phyloP scores from a whole-genome alignment of 306 rosid species.

The Quercus glauca region DNA sequence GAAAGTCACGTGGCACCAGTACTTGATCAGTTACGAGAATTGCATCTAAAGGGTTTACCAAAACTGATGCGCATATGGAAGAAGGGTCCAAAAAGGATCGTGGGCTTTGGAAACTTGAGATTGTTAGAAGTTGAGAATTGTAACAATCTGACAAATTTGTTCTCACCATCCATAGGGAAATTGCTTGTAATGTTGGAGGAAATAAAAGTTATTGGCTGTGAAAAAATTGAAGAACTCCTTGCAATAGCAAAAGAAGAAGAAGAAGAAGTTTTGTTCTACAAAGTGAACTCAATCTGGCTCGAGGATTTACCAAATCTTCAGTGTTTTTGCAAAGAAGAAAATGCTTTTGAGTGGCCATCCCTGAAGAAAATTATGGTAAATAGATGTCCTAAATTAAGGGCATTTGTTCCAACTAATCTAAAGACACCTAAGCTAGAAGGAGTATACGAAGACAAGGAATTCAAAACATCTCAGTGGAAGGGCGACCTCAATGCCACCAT shows the following conservation, averaged over 20 bases:
- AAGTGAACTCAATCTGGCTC: not conserved
- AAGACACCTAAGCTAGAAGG: not conserved
- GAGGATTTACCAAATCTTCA: rapidly evolving
- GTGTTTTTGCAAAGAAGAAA: not conserved
- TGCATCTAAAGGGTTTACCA: rapidly evolving
- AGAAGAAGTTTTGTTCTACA: not conserved
- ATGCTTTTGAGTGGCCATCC: not conserved
- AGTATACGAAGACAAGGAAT: not conserved
- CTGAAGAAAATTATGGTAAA: rapidly evolving
- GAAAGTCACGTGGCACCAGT: not conserved
- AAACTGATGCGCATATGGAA: not conserved
- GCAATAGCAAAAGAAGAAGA: not conserved
- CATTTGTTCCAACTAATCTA: not conserved
- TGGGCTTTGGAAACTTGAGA: not conserved
- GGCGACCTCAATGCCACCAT: too few species aligned
- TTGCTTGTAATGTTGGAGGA: not conserved
- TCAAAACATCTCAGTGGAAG: too few species aligned
- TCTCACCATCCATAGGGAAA: not conserved
- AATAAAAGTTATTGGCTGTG: rapidly evolving
- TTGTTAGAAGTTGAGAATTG: not conserved
- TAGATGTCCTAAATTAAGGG: not conserved
- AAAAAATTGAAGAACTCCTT: not conserved
- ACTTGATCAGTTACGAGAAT: not conserved
- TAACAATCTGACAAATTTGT: not conserved
- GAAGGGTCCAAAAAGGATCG: not conserved